Evolutionary conservation across 164 flowering plant genomes (phyloP).

Genomic region (Annona squamosa): DNA sequence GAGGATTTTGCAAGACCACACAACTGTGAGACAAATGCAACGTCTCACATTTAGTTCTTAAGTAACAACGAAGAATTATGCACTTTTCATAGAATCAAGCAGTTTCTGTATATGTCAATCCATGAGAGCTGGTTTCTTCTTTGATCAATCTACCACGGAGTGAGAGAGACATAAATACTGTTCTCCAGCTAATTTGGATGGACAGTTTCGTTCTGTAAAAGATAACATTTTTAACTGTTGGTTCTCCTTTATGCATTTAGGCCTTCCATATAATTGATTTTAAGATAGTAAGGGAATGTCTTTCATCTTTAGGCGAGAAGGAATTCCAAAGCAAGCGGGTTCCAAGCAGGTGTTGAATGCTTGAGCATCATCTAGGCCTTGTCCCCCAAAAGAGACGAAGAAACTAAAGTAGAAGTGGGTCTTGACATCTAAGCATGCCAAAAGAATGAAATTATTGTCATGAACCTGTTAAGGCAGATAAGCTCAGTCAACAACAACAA

Average conservation of each 20-base stretch:
- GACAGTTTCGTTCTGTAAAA: neutral
- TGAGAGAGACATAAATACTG: no score
- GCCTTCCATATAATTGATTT: neutral
- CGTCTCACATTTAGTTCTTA: neutral
- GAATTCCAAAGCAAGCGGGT: no score
- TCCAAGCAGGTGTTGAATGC: no score
- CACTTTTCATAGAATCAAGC: neutral
- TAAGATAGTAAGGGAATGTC: neutral
- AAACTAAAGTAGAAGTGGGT: neutral
- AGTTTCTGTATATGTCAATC: neutral
- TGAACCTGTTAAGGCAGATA: slow-evolving; percentile 56
- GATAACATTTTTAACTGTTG: neutral
- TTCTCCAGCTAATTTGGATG: neutral
- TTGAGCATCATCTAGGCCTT: no score
- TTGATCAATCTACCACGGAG: no score
- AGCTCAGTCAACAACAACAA: slow-evolving; percentile 43
- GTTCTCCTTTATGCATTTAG: neutral
- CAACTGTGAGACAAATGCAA: neutral
- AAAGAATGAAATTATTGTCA: neutral
- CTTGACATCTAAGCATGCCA: neutral
- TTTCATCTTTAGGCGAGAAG: no score
- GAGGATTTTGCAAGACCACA: neutral
- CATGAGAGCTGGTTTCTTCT: neutral
- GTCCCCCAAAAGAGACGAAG: neutral
- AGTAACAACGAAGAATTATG: no score